phyloP scores from a whole-genome alignment of 768 basidiomycete species.

The Boletus speciosus region DNA sequence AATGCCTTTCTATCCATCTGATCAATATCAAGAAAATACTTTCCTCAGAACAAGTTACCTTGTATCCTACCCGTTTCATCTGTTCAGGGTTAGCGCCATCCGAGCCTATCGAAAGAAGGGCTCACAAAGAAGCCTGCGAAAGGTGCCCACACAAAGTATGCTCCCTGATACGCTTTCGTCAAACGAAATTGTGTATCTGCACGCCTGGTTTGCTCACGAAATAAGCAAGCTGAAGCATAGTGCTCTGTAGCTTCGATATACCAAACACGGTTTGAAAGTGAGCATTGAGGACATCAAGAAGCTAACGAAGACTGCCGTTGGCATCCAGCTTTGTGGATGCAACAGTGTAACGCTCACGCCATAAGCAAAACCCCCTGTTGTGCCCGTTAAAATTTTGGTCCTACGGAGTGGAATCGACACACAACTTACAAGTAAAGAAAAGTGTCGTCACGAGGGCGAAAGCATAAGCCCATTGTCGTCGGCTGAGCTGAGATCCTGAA shows the following conservation, averaged over 20 bases:
- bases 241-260: slow-evolving; percentile 67
- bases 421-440: slow-evolving; percentile 64
- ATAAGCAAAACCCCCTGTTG: slow-evolving; percentile 64
- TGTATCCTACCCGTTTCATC: slow-evolving; percentile 67
- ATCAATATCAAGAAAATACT: neutral
- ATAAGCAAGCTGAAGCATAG: slow-evolving; percentile 71
- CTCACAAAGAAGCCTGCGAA: slow-evolving; percentile 55
- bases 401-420: neutral
- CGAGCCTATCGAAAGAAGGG: slow-evolving; percentile 7
- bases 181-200: neutral
- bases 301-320: slow-evolving; percentile 36
- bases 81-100: slow-evolving; percentile 20
- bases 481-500: slow-evolving; percentile 39
- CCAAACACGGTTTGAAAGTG: slow-evolving; percentile 72
- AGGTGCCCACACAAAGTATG: slow-evolving; percentile 60
- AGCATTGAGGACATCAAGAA: slow-evolving; percentile 65
- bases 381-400: neutral
- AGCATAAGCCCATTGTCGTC: slow-evolving; percentile 49
- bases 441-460: slow-evolving; percentile 70
- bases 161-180: slow-evolving; percentile 37
- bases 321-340: neutral
- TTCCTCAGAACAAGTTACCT: slow-evolving; percentile 33
- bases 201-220: slow-evolving; percentile 42
- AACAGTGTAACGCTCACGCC: slow-evolving; percentile 40
- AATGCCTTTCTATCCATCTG: slow-evolving; percentile 47